Evolutionary conservation across 2,329 filamentous ascomycete genomes (phyloP).

Genomic region (Cadophora gregata): DNA sequence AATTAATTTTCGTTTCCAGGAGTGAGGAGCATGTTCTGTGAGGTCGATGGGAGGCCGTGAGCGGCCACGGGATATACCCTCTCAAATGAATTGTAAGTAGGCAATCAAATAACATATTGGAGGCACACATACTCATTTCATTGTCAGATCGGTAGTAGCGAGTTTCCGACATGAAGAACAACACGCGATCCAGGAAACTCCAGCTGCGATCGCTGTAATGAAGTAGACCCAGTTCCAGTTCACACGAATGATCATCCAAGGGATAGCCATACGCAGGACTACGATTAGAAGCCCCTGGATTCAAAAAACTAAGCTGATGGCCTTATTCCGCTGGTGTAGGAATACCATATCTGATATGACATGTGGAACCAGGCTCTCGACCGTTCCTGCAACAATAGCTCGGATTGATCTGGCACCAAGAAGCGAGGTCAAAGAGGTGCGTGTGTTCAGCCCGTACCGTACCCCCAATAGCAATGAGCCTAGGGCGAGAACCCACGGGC

Average conservation of each 20-base stretch:
- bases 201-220: background rate
- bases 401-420: slow-evolving; percentile 45
- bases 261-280: background rate
- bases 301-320: background rate
- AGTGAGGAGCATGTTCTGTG: background rate
- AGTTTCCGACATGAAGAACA: background rate
- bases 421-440: slow-evolving; percentile 43
- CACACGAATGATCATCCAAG: background rate
- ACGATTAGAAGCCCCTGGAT: background rate
- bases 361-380: slow-evolving; percentile 47
- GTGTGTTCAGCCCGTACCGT: slow-evolving; percentile 45
- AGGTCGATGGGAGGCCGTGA: background rate
- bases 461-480: slow-evolving; percentile 42
- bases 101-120: background rate
- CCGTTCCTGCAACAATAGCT: slow-evolving; percentile 44
- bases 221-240: slow-evolving; percentile 5
- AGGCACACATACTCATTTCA: background rate
- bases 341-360: slow-evolving; percentile 43
- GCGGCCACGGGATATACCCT: background rate
- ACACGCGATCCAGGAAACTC: background rate
- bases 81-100: background rate
- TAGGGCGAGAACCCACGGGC: slow-evolving; percentile 44
- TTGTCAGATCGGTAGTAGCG: slow-evolving; percentile 4
- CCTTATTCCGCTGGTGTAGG: slow-evolving; percentile 17
- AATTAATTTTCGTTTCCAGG: background rate